A percentile compares a stretch with the other conserved stretches of the same genome.
These are phyloP conservation scores for Guadua angustifolia DNA, from an alignment of 176 grass and related monocot species.

Conservation along the genomic window DNA sequence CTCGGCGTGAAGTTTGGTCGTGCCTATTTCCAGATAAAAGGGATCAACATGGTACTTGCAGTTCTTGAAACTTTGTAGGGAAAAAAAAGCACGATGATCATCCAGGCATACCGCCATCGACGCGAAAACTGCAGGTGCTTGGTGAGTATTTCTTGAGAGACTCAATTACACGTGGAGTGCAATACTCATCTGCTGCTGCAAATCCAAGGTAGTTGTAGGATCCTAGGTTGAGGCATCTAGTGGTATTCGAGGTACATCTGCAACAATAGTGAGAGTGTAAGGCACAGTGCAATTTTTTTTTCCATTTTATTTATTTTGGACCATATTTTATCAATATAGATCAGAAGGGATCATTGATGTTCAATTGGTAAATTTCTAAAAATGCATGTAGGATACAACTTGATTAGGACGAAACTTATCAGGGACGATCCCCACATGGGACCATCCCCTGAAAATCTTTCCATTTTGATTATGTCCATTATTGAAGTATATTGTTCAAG, in stretches of 20 bases:
- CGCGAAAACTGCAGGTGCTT: conserved; percentile 76
- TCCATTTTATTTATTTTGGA: conserved; percentile 27
- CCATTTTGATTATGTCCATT: neutral
- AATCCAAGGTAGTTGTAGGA: conserved; percentile 95
- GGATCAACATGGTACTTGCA: neutral
- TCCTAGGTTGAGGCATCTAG: conserved; percentile 78
- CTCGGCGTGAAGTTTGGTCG: conserved; percentile 68
- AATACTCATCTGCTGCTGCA: conserved; percentile 90
- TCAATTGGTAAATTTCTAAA: neutral
- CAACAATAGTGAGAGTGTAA: conserved; percentile 15
- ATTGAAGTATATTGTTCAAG: neutral
- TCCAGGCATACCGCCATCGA: conserved; percentile 65
- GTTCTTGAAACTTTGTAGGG: neutral
- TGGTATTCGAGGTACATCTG: conserved; percentile 68
- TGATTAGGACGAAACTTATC: neutral
- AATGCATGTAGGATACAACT: neutral
- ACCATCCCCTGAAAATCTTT: conserved; percentile 7
- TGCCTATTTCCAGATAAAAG: conserved; percentile 55
- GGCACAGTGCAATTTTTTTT: neutral
- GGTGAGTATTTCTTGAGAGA: conserved; percentile 79
- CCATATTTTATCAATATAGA: conserved; percentile 6
- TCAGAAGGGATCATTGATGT: neutral
- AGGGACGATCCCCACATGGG: neutral
- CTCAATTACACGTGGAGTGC: conserved; percentile 75
- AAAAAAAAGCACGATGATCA: conserved; percentile 2